phyloP scores from a whole-genome alignment of 805 yeast species.

The Lipomyces yamanashiensis region DNA sequence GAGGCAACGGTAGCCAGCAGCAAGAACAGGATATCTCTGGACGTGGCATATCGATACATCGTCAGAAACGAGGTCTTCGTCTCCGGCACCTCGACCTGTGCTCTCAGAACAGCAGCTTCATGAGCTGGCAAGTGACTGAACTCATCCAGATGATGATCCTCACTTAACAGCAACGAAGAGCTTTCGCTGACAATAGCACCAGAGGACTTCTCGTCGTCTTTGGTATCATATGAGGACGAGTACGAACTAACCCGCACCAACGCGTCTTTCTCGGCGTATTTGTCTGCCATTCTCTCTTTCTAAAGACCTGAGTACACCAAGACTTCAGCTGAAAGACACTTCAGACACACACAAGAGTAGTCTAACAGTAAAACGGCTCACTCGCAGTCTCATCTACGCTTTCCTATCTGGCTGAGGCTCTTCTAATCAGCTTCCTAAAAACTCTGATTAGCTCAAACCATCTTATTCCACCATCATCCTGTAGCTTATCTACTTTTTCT shows the following conservation, averaged over 20 bases:
- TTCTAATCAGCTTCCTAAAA: too few species aligned
- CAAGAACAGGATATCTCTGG: conserved; percentile 12
- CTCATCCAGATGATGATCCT: conserved; percentile 16
- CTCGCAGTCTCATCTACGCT: too few species aligned
- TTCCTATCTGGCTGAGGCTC: too few species aligned
- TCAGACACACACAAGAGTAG: background rate
- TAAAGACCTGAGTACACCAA: background rate
- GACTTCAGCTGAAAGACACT: too few species aligned
- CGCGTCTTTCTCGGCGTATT: conserved; percentile 8
- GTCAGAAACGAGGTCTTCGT: conserved; percentile 16
- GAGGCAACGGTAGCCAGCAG: conserved; percentile 38
- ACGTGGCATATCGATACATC: conserved; percentile 31
- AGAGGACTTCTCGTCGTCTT: background rate
- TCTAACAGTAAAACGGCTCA: too few species aligned
- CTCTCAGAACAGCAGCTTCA: conserved; percentile 24
- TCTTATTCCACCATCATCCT: too few species aligned
- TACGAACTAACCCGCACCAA: background rate
- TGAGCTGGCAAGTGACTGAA: conserved; percentile 24
- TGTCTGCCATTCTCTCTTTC: background rate
- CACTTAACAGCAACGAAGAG: conserved; percentile 1
- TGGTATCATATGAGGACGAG: background rate
- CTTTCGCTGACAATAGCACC: background rate
- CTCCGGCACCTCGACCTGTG: conserved; percentile 21
- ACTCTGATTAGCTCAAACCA: too few species aligned
- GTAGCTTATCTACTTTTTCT: too few species aligned